Evolutionary conservation across 208 protist genomes (phyloP).

Genomic region (Trypanosoma brucei): DNA sequence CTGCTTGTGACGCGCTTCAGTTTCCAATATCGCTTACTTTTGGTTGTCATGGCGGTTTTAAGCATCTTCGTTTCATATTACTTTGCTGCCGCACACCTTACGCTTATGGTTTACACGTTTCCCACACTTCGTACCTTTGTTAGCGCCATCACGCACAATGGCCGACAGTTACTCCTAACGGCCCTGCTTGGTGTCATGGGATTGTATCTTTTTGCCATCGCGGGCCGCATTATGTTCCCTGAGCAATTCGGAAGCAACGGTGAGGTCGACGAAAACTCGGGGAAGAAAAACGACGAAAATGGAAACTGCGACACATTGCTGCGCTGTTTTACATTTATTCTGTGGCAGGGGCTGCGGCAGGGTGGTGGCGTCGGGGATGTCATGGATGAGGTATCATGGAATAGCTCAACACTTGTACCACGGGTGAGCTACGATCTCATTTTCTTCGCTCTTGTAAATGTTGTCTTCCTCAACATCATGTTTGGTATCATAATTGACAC

Average conservation of each 20-base stretch:
- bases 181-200: slow-evolving; percentile 64
- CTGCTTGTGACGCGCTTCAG: slow-evolving; percentile 42
- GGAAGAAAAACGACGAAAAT: slow-evolving; percentile 5
- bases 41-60: slow-evolving; percentile 52
- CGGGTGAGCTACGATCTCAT: slow-evolving; percentile 83
- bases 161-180: slow-evolving; percentile 65
- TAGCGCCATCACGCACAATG: slow-evolving; percentile 76
- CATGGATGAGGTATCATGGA: slow-evolving; percentile 64
- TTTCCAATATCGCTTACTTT: slow-evolving; percentile 47
- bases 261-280: slow-evolving; percentile 31
- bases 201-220: slow-evolving; percentile 79
- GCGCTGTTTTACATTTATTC: slow-evolving; percentile 71
- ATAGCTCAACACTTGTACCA: slow-evolving; percentile 31
- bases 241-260: slow-evolving; percentile 38
- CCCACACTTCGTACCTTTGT: slow-evolving; percentile 71
- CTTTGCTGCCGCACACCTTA: slow-evolving; percentile 73
- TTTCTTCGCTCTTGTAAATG: slow-evolving; percentile 91
- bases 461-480: slow-evolving; percentile 93
- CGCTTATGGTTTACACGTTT: slow-evolving; percentile 69
- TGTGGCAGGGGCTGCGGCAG: slow-evolving; percentile 68
- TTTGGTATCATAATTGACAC: slow-evolving; percentile 95
- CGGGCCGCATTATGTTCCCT: slow-evolving; percentile 66
- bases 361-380: slow-evolving; percentile 81
- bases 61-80: slow-evolving; percentile 56
- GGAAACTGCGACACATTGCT: slow-evolving; percentile 62